These are phyloP conservation scores for Rosellinia necatrix DNA, from an alignment of 2,329 filamentous ascomycete genomes.

Conservation along the genomic window DNA sequence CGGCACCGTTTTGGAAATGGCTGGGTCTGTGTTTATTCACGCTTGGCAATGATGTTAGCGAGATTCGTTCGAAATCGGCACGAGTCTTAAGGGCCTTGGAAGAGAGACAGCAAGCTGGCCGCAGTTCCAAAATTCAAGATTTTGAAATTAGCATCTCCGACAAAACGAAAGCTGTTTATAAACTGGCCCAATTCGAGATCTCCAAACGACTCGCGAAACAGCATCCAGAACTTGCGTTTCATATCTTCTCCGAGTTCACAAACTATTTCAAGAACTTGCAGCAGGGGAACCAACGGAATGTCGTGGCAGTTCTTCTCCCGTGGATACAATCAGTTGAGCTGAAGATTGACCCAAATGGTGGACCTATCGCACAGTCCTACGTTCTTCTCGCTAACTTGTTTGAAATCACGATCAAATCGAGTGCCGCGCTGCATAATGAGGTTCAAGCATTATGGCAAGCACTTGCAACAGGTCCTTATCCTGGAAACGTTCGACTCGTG, in stretches of 20 bases:
- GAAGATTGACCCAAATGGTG: conserved; percentile 87
- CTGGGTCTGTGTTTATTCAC: conserved; percentile 88
- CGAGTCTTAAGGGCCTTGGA: conserved; percentile 81
- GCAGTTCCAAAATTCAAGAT: conserved; percentile 90
- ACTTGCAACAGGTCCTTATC: conserved; percentile 87
- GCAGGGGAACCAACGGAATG: conserved; percentile 83
- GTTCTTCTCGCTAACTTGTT: conserved; percentile 93
- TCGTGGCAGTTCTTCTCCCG: conserved; percentile 90
- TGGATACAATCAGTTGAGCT: conserved; percentile 97
- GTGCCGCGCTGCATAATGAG: conserved; percentile 87
- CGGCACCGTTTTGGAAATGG: conserved; percentile 87
- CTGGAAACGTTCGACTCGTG: conserved; percentile 90
- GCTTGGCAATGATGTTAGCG: conserved; percentile 86
- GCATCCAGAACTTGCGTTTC: conserved; percentile 86
- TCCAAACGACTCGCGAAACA: conserved; percentile 88
- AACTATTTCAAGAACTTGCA: conserved; percentile 88
- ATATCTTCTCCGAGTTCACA: conserved; percentile 95
- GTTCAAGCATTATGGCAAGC: conserved; percentile 98
- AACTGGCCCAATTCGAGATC: conserved; percentile 94
- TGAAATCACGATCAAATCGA: conserved; percentile 93
- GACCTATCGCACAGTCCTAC: conserved; percentile 88
- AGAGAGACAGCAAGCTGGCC: conserved; percentile 70
- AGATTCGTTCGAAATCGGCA: conserved; percentile 86
- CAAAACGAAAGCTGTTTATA: conserved; percentile 97
- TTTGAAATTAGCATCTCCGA: conserved; percentile 98